Evolutionary conservation across 2,329 filamentous ascomycete genomes (phyloP).

Genomic region (Calonectria multiphialidica): DNA sequence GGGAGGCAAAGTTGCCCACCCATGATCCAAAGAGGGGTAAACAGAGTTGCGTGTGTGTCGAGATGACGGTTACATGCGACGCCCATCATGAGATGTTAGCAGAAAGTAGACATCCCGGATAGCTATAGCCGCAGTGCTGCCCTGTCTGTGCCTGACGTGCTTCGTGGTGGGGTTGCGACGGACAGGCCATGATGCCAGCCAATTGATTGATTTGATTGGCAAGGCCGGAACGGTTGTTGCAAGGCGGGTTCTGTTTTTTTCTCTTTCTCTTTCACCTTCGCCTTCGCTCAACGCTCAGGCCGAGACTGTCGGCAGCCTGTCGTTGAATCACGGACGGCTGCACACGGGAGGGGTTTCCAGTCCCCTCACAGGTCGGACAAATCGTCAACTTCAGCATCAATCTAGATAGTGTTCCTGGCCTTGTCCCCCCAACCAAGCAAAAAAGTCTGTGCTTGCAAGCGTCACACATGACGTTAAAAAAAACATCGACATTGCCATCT

Average conservation of each 20-base stretch:
- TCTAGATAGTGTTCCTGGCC: background rate
- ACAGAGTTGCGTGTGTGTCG: background rate
- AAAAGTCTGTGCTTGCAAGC: background rate
- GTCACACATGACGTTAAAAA: constrained; percentile 8
- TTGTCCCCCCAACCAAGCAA: background rate
- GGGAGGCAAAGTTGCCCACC: background rate
- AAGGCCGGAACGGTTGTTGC: background rate
- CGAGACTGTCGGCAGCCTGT: background rate
- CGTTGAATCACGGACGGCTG: background rate
- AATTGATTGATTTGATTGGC: background rate
- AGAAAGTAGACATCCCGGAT: constrained; percentile 1
- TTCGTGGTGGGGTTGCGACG: background rate
- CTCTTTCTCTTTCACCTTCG: background rate
- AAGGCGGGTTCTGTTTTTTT: background rate
- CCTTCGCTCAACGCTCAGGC: background rate
- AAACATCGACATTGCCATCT: background rate
- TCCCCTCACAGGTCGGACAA: background rate
- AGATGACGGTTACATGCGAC: constrained; percentile 4
- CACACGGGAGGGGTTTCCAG: background rate
- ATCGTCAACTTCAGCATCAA: background rate
- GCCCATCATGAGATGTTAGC: background rate
- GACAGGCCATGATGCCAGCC: background rate
- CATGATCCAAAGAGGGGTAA: constrained; percentile 6
- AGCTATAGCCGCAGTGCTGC: background rate
- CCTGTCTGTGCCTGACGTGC: background rate